phyloP scores from a whole-genome alignment of 306 rosid species.

The Pterocarpus santalinus region DNA sequence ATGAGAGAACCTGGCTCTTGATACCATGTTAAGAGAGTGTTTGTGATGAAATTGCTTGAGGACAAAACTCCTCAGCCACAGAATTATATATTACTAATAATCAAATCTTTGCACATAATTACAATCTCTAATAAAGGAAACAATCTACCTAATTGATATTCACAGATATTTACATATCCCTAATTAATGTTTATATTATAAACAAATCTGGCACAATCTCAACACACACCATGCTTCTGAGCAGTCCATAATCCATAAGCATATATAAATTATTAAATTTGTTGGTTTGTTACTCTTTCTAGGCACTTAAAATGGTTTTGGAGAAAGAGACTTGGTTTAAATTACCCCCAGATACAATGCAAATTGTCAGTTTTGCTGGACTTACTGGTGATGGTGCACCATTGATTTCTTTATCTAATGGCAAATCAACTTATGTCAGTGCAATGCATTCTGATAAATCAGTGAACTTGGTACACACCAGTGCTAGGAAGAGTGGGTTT shows the following conservation, averaged over 20 bases:
- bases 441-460: slow-evolving; percentile 62
- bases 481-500: slow-evolving; percentile 71
- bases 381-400: slow-evolving; percentile 98
- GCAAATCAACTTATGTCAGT: slow-evolving; percentile 56
- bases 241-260: not conserved
- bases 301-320: slow-evolving; percentile 98
- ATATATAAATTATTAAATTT: slow-evolving; percentile 26
- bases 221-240: not conserved
- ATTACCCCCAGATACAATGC: slow-evolving; percentile 83
- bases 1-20: no score
- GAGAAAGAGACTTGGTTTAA: slow-evolving; percentile 88
- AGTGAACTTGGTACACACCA: slow-evolving; percentile 52
- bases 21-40: no score
- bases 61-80: no score
- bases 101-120: no score
- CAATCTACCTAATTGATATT: no score
- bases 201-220: no score
- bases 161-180: no score
- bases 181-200: no score
- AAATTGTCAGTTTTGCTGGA: slow-evolving; percentile 93
- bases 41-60: no score
- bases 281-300: slow-evolving; percentile 38
- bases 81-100: no score
- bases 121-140: no score
- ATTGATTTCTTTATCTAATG: slow-evolving; percentile 68